Percentiles rank a stretch among this genome's conserved stretches.
Conservation (phyloP, 2,329 filamentous ascomycete genomes). For the Penicillium corylophilum region DNA sequence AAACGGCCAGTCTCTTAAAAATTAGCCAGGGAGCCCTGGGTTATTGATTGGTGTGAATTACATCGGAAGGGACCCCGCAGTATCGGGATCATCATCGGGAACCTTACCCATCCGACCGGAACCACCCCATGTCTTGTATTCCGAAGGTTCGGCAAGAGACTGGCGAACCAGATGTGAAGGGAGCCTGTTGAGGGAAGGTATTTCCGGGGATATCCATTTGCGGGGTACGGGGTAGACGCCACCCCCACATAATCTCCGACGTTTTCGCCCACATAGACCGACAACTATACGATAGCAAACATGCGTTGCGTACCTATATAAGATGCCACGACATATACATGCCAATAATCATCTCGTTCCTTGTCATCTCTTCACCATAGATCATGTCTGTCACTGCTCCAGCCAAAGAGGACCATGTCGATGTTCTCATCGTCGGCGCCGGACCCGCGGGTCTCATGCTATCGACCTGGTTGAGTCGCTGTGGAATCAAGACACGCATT, state of each 20-base stretch:
- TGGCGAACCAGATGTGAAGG: neutral
- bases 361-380: neutral
- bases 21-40: no score
- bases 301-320: neutral
- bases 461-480: conserved; percentile 51
- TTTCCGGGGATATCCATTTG: neutral
- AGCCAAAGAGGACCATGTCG: conserved; percentile 4
- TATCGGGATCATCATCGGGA: neutral
- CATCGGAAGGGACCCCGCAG: neutral
- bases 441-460: conserved; percentile 52
- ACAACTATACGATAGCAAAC: neutral
- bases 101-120: neutral
- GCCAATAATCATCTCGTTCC: neutral
- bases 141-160: neutral
- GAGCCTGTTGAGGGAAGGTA: neutral
- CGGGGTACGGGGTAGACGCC: neutral
- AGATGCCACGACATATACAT: neutral
- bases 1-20: no score
- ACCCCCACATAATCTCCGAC: neutral
- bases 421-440: conserved; percentile 47
- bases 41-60: neutral
- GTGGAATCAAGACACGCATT: conserved; percentile 50
- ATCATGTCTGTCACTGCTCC: conserved; percentile 1
- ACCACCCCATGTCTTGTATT: neutral
- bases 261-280: neutral